These are phyloP conservation scores for Cymbidium sinense DNA, from an alignment of 106 monocot genomes.

Conservation along the genomic window DNA sequence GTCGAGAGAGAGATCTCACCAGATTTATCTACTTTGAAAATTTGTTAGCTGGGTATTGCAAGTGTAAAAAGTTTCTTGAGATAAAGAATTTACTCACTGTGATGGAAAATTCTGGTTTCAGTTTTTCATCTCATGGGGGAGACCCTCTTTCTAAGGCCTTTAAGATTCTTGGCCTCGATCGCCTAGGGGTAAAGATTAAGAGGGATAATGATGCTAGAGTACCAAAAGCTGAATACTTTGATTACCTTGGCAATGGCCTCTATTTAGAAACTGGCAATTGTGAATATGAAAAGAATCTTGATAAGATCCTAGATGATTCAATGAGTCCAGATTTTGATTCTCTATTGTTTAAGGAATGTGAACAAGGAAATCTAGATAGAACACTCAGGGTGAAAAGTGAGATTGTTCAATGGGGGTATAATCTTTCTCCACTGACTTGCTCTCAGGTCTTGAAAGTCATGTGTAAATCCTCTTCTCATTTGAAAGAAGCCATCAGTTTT, in stretches of 20 bases:
- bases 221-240: constrained; percentile 81
- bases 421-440: constrained; percentile 23
- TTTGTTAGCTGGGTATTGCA: constrained; percentile 82
- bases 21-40: constrained; percentile 52
- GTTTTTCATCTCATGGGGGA: constrained; percentile 20
- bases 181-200: constrained; percentile 64
- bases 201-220: constrained; percentile 50
- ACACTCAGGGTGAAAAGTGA: constrained; percentile 44
- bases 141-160: constrained; percentile 64
- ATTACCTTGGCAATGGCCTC: constrained; percentile 85
- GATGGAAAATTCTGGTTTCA: constrained; percentile 31
- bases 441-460: constrained; percentile 44
- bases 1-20: constrained; percentile 34
- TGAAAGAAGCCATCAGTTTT: constrained; percentile 24
- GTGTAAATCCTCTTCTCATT: constrained; percentile 14
- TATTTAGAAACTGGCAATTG: constrained; percentile 69
- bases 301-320: constrained; percentile 35
- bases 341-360: constrained; percentile 30
- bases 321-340: constrained; percentile 53
- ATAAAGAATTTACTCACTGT: constrained; percentile 32
- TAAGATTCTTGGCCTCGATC: constrained; percentile 54
- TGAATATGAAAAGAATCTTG: constrained; percentile 43
- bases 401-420: constrained; percentile 36
- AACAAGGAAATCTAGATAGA: constrained; percentile 28
- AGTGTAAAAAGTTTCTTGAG: constrained; percentile 64